A percentile compares a stretch with the other conserved stretches of the same genome.
phyloP scores from a whole-genome alignment of 805 yeast species.

The Candida stauntonica region DNA sequence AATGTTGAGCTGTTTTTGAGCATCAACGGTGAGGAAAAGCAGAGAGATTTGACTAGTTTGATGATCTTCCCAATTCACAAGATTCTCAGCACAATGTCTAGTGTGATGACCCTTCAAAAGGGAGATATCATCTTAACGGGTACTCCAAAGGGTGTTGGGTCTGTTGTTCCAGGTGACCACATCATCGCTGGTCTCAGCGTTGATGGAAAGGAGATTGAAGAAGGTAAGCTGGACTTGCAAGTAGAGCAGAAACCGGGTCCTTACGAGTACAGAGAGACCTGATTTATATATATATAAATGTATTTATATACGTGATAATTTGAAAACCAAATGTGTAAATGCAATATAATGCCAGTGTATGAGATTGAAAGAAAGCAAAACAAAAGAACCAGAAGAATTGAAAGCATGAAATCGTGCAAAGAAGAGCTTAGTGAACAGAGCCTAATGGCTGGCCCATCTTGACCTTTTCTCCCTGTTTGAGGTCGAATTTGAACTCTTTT shows the following conservation, averaged over 20 bases:
- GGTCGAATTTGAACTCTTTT: constrained; percentile 61
- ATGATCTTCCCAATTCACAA: constrained; percentile 88
- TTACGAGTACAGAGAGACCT: constrained; percentile 46
- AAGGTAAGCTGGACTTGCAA: constrained; percentile 32
- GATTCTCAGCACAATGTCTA: constrained; percentile 73
- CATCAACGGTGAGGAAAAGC: constrained; percentile 68
- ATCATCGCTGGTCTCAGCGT: constrained; percentile 58
- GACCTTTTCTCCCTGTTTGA: constrained; percentile 70
- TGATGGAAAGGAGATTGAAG: constrained; percentile 52
- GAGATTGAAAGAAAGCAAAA: neutral
- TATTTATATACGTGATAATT: neutral
- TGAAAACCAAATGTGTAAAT: neutral
- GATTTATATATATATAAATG: neutral
- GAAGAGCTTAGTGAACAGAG: too few relatives aligned
- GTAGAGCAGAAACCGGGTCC: constrained; percentile 52
- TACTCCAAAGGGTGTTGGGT: constrained; percentile 97
- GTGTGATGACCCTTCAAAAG: constrained; percentile 85
- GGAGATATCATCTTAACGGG: constrained; percentile 94
- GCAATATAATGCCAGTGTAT: neutral
- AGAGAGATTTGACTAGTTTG: constrained; percentile 68
- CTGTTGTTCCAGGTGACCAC: constrained; percentile 70
- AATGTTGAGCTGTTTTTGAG: constrained; percentile 57
- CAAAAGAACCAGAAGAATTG: neutral
- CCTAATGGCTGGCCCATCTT: constrained; percentile 85
- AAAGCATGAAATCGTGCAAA: neutral